Conservation (phyloP, 2,329 filamentous ascomycete genomes). For the Fusarium austroafricanum region DNA sequence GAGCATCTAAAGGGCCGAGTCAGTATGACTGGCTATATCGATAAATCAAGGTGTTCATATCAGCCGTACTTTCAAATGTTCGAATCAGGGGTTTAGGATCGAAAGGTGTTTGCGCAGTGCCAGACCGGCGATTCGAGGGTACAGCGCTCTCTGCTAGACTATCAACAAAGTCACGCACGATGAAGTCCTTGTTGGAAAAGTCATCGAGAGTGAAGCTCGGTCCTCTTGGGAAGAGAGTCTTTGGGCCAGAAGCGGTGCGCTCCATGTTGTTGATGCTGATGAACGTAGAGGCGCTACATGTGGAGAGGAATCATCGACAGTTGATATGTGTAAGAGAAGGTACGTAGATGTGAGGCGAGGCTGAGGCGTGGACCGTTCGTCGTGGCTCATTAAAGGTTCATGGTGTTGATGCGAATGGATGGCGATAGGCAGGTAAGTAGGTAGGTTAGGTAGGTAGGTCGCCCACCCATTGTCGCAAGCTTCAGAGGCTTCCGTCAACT, state of each 20-base stretch:
- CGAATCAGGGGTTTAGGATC: conserved; percentile 97
- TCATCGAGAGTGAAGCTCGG: conserved; percentile 90
- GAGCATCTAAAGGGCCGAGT: conserved; percentile 59
- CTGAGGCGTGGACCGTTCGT: conserved; percentile 10
- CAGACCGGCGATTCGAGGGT: conserved; percentile 83
- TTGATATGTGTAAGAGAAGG: conserved; percentile 11
- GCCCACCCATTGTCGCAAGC: neutral
- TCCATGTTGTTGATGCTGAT: conserved; percentile 53
- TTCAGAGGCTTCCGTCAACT: conserved; percentile 33
- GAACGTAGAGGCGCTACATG: conserved; percentile 48
- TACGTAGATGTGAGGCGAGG: neutral
- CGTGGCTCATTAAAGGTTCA: conserved; percentile 34
- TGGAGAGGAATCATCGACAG: conserved; percentile 35
- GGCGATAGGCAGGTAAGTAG: conserved; percentile 2
- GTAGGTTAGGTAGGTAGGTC: neutral
- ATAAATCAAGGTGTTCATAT: neutral
- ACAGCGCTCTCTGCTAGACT: conserved; percentile 87
- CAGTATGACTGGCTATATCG: conserved; percentile 15
- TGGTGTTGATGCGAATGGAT: conserved; percentile 12
- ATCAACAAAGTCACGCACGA: conserved; percentile 98
- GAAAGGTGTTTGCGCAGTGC: conserved; percentile 73
- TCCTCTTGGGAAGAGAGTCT: conserved; percentile 79
- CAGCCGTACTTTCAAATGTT: conserved; percentile 80
- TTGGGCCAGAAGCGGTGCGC: conserved; percentile 61
- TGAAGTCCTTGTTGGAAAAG: conserved; percentile 91